Conservation (phyloP, 177 flowering plant species). For the Telopea speciosissima region DNA sequence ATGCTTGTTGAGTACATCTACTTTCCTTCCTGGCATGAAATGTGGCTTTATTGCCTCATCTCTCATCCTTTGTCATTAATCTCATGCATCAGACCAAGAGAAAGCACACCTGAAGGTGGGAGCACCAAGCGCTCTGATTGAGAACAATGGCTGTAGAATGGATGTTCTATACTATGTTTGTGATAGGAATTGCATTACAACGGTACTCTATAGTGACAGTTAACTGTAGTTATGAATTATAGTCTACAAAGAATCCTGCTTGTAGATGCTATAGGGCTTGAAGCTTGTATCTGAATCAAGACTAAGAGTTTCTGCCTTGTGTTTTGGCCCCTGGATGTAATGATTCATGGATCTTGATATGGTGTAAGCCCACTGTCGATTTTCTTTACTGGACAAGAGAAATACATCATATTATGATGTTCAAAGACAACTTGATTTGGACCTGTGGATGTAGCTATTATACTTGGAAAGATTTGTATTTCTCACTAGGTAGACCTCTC, state of each 20-base stretch:
- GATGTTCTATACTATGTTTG: neutral
- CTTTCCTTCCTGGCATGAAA: neutral
- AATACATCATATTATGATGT: too few relatives aligned
- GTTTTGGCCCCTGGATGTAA: too few relatives aligned
- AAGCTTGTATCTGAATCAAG: neutral
- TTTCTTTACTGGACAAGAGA: too few relatives aligned
- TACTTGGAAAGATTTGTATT: too few relatives aligned
- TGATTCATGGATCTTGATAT: too few relatives aligned
- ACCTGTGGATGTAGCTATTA: too few relatives aligned
- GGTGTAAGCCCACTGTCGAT: too few relatives aligned
- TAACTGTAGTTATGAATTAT: too few relatives aligned
- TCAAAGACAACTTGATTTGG: too few relatives aligned
- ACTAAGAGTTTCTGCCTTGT: neutral
- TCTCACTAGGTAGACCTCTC: too few relatives aligned
- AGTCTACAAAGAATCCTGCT: neutral
- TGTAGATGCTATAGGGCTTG: neutral
- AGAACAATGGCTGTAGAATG: neutral
- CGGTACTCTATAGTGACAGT: neutral
- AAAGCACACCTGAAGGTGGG: neutral
- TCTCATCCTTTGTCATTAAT: too few relatives aligned
- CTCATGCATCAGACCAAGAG: neutral
- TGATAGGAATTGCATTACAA: neutral
- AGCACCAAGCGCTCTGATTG: neutral
- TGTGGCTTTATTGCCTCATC: neutral
- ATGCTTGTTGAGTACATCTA: neutral